Percentiles rank a stretch among this genome's conserved stretches.
Evolutionary conservation across 1,284 basidiomycete genomes (phyloP).

Genomic region (Ceratobasidium sp.): DNA sequence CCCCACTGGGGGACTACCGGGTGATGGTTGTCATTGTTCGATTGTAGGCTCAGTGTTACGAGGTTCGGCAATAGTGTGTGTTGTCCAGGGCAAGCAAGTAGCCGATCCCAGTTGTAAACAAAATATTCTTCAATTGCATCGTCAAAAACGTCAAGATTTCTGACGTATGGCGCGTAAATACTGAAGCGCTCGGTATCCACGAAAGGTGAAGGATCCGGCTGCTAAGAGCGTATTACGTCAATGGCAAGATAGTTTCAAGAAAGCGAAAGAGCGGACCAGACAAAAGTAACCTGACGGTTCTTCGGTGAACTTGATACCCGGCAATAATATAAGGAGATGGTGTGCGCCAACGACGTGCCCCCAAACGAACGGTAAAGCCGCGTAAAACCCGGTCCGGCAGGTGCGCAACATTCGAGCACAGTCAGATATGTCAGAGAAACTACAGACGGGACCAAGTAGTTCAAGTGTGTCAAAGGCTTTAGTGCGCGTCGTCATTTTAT

Average conservation of each 20-base stretch:
- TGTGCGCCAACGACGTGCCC: slow-evolving; percentile 25
- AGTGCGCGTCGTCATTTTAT: too few relatives aligned
- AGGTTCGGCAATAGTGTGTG: slow-evolving; percentile 16
- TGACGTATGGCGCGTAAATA: slow-evolving; percentile 8
- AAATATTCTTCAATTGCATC: neutral
- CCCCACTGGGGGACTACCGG: neutral
- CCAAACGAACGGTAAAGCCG: slow-evolving; percentile 17
- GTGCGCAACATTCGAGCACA: slow-evolving; percentile 12
- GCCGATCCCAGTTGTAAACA: neutral
- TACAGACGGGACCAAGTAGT: neutral
- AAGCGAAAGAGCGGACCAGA: too few relatives aligned
- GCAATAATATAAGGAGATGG: slow-evolving; percentile 1
- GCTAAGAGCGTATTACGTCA: too few relatives aligned
- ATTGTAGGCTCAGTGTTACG: neutral
- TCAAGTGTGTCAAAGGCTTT: neutral
- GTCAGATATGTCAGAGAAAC: slow-evolving; percentile 11
- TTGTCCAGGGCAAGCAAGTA: neutral
- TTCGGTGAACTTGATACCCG: neutral
- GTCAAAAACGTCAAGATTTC: neutral
- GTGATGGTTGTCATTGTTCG: neutral
- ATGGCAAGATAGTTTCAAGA: too few relatives aligned
- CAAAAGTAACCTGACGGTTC: too few relatives aligned
- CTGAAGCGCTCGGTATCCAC: neutral
- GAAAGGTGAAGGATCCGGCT: too few relatives aligned
- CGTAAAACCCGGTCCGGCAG: slow-evolving; percentile 2